Conservation (phyloP, 2,329 filamentous ascomycete genomes). For the Xylariaceae sp. region DNA sequence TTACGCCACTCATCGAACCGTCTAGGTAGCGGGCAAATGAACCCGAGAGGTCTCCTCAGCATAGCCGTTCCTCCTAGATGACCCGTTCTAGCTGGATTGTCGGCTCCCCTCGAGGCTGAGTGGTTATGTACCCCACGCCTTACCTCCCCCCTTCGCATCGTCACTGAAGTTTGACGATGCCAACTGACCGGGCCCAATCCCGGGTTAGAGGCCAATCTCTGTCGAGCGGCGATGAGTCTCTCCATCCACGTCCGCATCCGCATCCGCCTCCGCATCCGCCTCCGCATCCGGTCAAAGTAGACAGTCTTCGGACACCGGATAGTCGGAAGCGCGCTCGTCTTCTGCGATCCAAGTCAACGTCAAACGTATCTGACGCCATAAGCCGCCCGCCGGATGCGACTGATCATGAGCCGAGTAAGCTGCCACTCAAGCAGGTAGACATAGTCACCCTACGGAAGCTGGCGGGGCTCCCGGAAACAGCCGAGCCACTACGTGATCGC, state of each 20-base stretch:
- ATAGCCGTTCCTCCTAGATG: background rate
- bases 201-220: conserved; percentile 16
- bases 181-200: conserved; percentile 5
- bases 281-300: conserved; percentile 14
- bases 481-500: conserved; percentile 19
- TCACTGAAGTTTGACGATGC: conserved; percentile 10
- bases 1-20: background rate
- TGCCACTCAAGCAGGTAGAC: conserved; percentile 18
- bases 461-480: conserved; percentile 23
- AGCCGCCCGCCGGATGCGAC: background rate
- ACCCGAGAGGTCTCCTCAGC: background rate
- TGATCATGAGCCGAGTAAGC: conserved; percentile 14
- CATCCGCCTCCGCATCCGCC: background rate
- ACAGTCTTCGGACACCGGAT: conserved; percentile 10
- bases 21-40: background rate
- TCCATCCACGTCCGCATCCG: conserved; percentile 10
- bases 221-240: conserved; percentile 17
- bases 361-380: conserved; percentile 23
- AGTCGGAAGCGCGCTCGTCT: conserved; percentile 16
- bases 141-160: background rate
- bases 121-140: background rate
- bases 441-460: conserved; percentile 20
- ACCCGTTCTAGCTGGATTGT: background rate
- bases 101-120: background rate
- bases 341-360: conserved; percentile 27